A percentile compares a stretch with the other conserved stretches of the same genome.
Evolutionary conservation across 805 yeast species (phyloP).

Genomic region (Wickerhamiella allomyrinae): DNA sequence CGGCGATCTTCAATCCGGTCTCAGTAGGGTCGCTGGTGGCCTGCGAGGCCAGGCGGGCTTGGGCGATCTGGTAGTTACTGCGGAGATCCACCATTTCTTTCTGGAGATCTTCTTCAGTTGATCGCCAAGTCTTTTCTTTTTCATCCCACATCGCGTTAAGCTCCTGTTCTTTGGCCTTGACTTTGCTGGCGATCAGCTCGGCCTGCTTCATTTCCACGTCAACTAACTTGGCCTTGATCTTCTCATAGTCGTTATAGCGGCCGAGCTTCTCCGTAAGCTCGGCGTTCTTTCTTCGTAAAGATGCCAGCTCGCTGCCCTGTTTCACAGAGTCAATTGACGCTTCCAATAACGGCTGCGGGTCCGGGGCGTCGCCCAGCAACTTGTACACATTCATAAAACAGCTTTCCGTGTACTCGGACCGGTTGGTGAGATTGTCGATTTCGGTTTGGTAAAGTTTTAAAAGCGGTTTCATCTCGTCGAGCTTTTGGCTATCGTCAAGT

Average conservation of each 20-base stretch:
- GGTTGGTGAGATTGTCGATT: constrained; percentile 65
- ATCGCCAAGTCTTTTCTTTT: constrained; percentile 53
- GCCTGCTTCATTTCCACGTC: constrained; percentile 49
- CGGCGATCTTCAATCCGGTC: constrained; percentile 17
- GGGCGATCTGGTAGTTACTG: constrained; percentile 49
- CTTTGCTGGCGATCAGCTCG: constrained; percentile 37
- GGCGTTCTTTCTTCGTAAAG: constrained; percentile 29
- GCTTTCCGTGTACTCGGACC: constrained; percentile 61
- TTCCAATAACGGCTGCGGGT: constrained; percentile 71
- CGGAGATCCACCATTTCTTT: constrained; percentile 49
- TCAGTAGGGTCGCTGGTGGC: constrained; percentile 11
- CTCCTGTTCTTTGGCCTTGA: constrained; percentile 63
- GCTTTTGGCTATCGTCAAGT: constrained; percentile 49
- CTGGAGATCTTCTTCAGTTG: constrained; percentile 38
- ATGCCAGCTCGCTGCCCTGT: constrained; percentile 38
- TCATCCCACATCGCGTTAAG: constrained; percentile 55
- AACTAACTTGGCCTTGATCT: constrained; percentile 45
- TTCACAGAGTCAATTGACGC: constrained; percentile 26
- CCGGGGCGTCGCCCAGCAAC: constrained; percentile 77
- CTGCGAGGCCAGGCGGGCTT: constrained; percentile 32
- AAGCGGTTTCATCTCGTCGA: constrained; percentile 49
- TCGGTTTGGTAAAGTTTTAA: constrained; percentile 73
- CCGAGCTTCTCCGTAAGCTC: constrained; percentile 38
- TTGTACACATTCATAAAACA: constrained; percentile 64
- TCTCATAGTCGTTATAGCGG: constrained; percentile 64